Conservation (phyloP, 2,329 filamentous ascomycete species). For the Alternaria triticina region DNA sequence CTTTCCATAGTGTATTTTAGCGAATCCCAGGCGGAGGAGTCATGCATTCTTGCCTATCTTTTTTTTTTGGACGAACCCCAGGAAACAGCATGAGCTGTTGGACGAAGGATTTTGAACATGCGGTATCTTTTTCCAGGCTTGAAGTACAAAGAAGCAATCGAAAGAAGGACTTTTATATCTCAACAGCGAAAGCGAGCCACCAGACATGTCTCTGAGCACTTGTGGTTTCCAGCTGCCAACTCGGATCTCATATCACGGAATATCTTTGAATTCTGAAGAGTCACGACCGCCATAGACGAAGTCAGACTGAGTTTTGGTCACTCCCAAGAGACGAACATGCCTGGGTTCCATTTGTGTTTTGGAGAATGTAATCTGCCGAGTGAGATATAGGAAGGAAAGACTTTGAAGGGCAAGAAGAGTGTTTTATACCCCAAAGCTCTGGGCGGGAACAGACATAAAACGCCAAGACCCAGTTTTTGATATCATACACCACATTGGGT, state of each 20-base stretch:
- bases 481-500: background rate
- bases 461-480: too few species aligned
- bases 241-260: background rate
- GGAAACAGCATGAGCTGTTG: background rate
- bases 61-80: background rate
- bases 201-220: background rate
- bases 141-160: background rate
- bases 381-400: background rate
- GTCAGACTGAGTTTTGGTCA: background rate
- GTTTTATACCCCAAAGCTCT: background rate
- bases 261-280: too few species aligned
- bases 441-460: background rate
- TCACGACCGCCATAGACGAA: background rate
- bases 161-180: background rate
- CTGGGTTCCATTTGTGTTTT: too few species aligned
- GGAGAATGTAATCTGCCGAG: background rate
- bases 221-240: background rate
- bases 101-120: background rate
- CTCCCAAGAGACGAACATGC: background rate
- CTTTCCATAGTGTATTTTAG: background rate
- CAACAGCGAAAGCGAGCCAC: background rate
- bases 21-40: background rate
- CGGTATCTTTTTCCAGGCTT: rapidly evolving
- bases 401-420: rapidly evolving
- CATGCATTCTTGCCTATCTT: rapidly evolving